These are phyloP conservation scores for Candida labiduridarum DNA, from an alignment of 1,139 yeast genomes.

Conservation along the genomic window DNA sequence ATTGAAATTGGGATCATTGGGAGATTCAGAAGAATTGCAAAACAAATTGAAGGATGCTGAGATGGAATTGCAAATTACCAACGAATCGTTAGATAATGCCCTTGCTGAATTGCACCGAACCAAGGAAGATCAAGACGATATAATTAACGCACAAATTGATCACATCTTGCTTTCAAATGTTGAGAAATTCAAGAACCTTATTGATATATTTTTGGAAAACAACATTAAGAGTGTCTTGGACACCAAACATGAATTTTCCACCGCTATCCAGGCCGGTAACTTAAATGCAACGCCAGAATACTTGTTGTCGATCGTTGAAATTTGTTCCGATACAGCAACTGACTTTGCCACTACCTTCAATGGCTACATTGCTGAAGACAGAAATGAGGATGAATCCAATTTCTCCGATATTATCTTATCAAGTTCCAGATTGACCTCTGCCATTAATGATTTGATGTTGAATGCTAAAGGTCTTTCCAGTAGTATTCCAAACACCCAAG, in stretches of 20 bases:
- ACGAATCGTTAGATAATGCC: slow-evolving; percentile 78
- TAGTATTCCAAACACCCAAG: slow-evolving; percentile 54
- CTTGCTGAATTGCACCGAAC: slow-evolving; percentile 59
- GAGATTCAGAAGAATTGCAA: slow-evolving; percentile 38
- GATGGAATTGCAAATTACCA: slow-evolving; percentile 77
- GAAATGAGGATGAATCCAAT: slow-evolving; percentile 66
- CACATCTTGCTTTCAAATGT: slow-evolving; percentile 53
- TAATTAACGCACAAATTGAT: slow-evolving; percentile 62
- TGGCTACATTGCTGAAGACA: slow-evolving; percentile 77
- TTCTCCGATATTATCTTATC: slow-evolving; percentile 60
- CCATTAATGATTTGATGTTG: slow-evolving; percentile 66
- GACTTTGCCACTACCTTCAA: slow-evolving; percentile 83
- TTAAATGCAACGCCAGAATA: slow-evolving; percentile 76
- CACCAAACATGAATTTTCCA: slow-evolving; percentile 67
- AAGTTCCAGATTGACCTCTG: slow-evolving; percentile 66
- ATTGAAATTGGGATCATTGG: slow-evolving; percentile 19
- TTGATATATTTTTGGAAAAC: slow-evolving; percentile 73
- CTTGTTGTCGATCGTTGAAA: slow-evolving; percentile 69
- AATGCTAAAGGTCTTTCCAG: slow-evolving; percentile 73
- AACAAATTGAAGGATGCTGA: slow-evolving; percentile 65
- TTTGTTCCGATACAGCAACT: slow-evolving; percentile 71
- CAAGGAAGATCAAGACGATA: slow-evolving; percentile 56
- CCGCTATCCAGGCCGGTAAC: slow-evolving; percentile 85
- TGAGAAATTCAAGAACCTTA: slow-evolving; percentile 53
- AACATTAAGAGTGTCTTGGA: slow-evolving; percentile 78